Percentiles rank a stretch among this genome's conserved stretches.
These are phyloP conservation scores for Solanum chmielewskii DNA, from an alignment of 257 asterid species.

Conservation along the genomic window DNA sequence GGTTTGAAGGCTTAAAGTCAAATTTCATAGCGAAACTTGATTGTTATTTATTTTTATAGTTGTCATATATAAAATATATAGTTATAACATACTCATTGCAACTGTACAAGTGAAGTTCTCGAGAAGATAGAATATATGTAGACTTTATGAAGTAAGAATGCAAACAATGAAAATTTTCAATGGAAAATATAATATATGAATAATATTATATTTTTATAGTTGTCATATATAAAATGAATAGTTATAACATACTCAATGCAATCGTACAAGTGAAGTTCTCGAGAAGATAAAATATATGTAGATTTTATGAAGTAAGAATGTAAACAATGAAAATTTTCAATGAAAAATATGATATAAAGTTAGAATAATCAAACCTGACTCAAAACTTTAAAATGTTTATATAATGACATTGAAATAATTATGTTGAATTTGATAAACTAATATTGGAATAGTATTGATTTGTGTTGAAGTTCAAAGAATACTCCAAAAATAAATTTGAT, in stretches of 20 bases:
- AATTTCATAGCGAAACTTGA: too few species aligned
- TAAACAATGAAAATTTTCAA: not conserved
- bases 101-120: not conserved
- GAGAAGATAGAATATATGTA: not conserved
- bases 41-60: too few species aligned
- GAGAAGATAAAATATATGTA: not conserved
- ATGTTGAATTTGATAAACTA: not conserved
- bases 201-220: too few species aligned
- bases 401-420: not conserved
- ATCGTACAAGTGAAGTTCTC: not conserved
- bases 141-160: not conserved
- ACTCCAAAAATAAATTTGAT: not conserved
- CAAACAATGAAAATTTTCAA: not conserved
- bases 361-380: not conserved
- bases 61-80: too few species aligned
- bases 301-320: not conserved
- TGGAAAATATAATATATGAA: too few species aligned
- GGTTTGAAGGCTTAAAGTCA: too few species aligned
- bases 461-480: not conserved
- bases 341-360: too few species aligned
- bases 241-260: too few species aligned
- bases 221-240: too few species aligned
- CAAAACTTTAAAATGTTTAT: not conserved
- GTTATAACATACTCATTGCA: too few species aligned
- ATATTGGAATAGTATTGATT: too few species aligned